Evolutionary conservation across 2,329 filamentous ascomycete species (phyloP).

Genomic region (Hypoxylon sp.): DNA sequence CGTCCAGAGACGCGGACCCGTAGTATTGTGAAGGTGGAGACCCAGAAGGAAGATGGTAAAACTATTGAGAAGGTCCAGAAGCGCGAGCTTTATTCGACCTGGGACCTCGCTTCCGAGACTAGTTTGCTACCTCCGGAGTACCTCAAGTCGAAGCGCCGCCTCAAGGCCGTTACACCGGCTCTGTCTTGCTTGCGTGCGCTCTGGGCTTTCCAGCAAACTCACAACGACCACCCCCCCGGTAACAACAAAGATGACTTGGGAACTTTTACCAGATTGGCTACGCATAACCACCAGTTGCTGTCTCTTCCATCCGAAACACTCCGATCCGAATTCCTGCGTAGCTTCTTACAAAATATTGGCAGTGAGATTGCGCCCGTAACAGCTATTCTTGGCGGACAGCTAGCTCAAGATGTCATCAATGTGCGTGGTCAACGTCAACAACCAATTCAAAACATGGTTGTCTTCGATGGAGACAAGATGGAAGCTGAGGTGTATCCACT

Average conservation of each 20-base stretch:
- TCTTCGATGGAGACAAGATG: constrained; percentile 89
- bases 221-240: constrained; percentile 67
- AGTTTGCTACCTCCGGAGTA: constrained; percentile 81
- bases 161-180: constrained; percentile 83
- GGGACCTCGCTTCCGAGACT: constrained; percentile 84
- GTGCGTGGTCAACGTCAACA: constrained; percentile 92
- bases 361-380: constrained; percentile 89
- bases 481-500: constrained; percentile 85
- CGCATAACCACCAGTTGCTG: constrained; percentile 82
- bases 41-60: constrained; percentile 79
- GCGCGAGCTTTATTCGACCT: constrained; percentile 89
- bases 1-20: constrained; percentile 83
- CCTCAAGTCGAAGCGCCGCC: constrained; percentile 75
- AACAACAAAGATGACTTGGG: constrained; percentile 76
- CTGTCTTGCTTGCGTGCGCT: constrained; percentile 89
- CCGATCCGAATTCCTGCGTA: constrained; percentile 79
- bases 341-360: constrained; percentile 88
- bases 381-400: constrained; percentile 88
- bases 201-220: constrained; percentile 84
- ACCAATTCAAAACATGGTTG: constrained; percentile 93
- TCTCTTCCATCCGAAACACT: constrained; percentile 78
- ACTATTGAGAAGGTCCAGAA: constrained; percentile 90
- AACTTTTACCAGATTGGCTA: constrained; percentile 82
- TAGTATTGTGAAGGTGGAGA: constrained; percentile 78
- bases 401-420: constrained; percentile 98